Evolutionary conservation across 2,329 filamentous ascomycete genomes (phyloP).

Genomic region (Calonectria naviculata): DNA sequence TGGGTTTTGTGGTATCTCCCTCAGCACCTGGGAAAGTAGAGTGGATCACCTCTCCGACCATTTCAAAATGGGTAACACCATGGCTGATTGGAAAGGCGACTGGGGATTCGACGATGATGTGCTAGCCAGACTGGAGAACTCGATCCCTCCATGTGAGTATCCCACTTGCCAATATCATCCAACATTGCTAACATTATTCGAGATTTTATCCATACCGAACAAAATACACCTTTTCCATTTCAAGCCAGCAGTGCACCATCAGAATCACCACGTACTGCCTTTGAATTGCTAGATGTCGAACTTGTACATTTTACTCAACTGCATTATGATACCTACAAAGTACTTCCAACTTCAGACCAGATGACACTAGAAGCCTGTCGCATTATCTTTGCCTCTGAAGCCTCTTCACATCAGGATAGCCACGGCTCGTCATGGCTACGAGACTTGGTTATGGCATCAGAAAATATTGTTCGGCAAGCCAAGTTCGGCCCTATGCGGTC

Average conservation of each 20-base stretch:
- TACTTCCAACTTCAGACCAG: neutral
- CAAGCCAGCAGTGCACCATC: constrained; percentile 18
- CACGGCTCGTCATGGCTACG: neutral
- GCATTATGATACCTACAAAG: constrained; percentile 4
- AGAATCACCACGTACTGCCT: constrained; percentile 19
- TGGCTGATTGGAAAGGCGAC: constrained; percentile 55
- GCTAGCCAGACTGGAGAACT: constrained; percentile 51
- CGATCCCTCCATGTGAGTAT: constrained; percentile 51
- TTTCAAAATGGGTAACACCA: constrained; percentile 53
- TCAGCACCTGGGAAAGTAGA: constrained; percentile 50
- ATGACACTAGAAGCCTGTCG: constrained; percentile 22
- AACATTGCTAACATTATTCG: fast-evolving
- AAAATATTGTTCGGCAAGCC: neutral
- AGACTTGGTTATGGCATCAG: neutral
- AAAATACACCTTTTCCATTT: constrained; percentile 31
- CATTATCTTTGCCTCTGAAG: constrained; percentile 30
- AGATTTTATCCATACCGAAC: constrained; percentile 36
- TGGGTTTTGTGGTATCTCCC: constrained; percentile 51
- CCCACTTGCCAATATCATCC: fast-evolving
- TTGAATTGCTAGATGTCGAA: constrained; percentile 22
- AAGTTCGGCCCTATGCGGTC: neutral
- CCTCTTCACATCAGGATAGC: neutral
- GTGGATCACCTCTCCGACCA: constrained; percentile 53
- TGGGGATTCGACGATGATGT: constrained; percentile 54
- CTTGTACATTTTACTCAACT: constrained; percentile 17